Evolutionary conservation across 371 early-diverging fungal genomes (phyloP), one percentile per base, ranked within the genome.

Genomic region (Lichtheimia ramosa): DNA sequence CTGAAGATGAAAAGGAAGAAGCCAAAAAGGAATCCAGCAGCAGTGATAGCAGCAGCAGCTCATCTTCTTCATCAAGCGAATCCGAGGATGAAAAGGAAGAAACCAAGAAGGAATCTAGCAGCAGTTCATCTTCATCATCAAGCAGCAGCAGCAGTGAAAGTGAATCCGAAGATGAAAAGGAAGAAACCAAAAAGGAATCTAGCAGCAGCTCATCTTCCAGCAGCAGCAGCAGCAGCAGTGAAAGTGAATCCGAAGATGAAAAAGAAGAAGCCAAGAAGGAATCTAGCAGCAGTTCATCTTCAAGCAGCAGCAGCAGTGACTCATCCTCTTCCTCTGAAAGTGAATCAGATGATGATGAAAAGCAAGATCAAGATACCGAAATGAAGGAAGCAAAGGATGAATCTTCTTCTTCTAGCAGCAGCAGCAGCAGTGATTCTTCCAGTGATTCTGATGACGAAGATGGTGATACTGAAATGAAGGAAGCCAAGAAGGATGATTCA

Each of bases 321-420:
- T 52, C 52, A 27, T 40, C 39, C n/a, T 48, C 59, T 54, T 40
- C 54, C 24, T 21, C 13, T 27, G 48, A 59, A 8, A 58, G 60
- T 56, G 59, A 66, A 48, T 51, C 58, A n/a, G n/a, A n/a, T 16
- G 63, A 66, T n/a, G 51, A 62, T 40, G 55, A 63, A 34, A 52
- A 43, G 21, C 42, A 63, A 28, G 28, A 46, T 27, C 20, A 49
- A 24, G 48, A 46, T 46, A 46, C 48, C 48, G 21, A 46, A 10
- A 46, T 46, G 53, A 57, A 41, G 10, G 64, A 64, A 10, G 65
- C 57, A 7, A 62, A 60, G 43, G 58, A 71, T 39, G 59, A 61
- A 23, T 64, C 68, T 24, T 16, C 14, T 34, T 15, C 42, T 48
- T 24, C 23, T 40, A 41, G 23, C 21, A 58, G 58, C 39, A 43